Percentiles rank a stretch among this genome's conserved stretches.
Evolutionary conservation across 164 flowering plant species (phyloP).

Genomic region (Malania oleifera): DNA sequence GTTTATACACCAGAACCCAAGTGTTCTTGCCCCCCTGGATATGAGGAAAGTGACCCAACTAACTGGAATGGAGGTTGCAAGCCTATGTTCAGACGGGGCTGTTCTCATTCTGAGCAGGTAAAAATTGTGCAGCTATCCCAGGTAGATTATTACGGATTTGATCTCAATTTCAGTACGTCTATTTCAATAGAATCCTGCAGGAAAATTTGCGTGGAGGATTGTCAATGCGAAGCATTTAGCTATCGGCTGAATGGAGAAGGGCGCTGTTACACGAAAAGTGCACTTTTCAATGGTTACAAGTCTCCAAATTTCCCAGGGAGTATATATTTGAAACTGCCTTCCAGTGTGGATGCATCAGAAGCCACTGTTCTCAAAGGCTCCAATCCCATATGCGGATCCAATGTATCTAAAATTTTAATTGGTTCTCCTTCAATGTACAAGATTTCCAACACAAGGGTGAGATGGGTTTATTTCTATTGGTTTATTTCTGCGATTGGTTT

Average conservation of each 20-base stretch:
- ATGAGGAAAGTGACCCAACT: constrained; percentile 16
- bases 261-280: constrained; percentile 21
- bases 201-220: constrained; percentile 24
- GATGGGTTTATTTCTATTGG: constrained; percentile 26
- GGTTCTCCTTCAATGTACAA: constrained; percentile 13
- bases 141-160: constrained; percentile 37
- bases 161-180: constrained; percentile 8
- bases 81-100: constrained; percentile 28
- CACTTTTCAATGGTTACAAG: constrained; percentile 27
- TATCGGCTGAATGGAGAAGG: constrained; percentile 24
- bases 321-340: constrained; percentile 27
- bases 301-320: constrained; percentile 17
- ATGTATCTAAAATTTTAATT: background rate
- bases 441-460: constrained; percentile 1
- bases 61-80: constrained; percentile 48
- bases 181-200: constrained; percentile 18
- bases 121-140: constrained; percentile 24
- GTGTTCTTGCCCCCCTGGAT: constrained; percentile 44
- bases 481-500: constrained; percentile 25
- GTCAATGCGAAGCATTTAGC: constrained; percentile 29
- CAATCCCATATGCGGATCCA: constrained; percentile 4
- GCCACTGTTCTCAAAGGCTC: background rate
- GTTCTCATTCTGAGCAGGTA: constrained; percentile 9
- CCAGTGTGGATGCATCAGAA: constrained; percentile 1
- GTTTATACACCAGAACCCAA: constrained; percentile 23